phyloP scores from a whole-genome alignment of 306 rosid genomes.

The Gleditsia sinensis region DNA sequence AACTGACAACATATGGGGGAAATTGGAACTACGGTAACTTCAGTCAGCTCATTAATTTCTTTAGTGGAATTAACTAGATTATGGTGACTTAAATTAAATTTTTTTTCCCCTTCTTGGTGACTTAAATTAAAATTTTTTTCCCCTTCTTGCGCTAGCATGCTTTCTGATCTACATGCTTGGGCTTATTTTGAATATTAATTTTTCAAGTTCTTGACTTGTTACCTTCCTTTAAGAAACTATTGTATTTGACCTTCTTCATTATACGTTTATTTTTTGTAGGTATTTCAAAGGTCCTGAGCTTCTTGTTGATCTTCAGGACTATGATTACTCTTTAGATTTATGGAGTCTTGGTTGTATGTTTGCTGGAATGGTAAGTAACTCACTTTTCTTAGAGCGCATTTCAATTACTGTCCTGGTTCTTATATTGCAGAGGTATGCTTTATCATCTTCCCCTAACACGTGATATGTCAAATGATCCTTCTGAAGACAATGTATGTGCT shows the following conservation, averaged over 20 bases:
- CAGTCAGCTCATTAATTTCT: neutral
- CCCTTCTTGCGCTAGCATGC: neutral
- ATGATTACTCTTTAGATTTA: slow-evolving; percentile 86
- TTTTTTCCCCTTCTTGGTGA: no score
- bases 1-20: neutral
- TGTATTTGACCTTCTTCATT: slow-evolving; percentile 4
- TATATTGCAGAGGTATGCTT: neutral
- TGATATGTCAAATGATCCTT: slow-evolving; percentile 16
- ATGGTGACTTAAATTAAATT: no score
- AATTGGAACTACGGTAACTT: neutral
- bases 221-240: neutral
- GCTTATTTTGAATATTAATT: neutral
- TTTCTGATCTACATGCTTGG: neutral
- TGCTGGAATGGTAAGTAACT: slow-evolving; percentile 86
- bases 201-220: neutral
- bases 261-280: slow-evolving; percentile 48
- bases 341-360: slow-evolving; percentile 99
- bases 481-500: slow-evolving; percentile 26
- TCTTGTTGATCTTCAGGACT: slow-evolving; percentile 97
- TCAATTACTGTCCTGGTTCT: neutral
- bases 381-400: neutral
- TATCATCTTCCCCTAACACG: slow-evolving; percentile 4
- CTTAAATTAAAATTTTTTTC: no score
- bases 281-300: slow-evolving; percentile 97
- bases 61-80: neutral